These are phyloP conservation scores for Neurospora sp. DNA, from an alignment of 2,329 filamentous ascomycete species.

Conservation along the genomic window DNA sequence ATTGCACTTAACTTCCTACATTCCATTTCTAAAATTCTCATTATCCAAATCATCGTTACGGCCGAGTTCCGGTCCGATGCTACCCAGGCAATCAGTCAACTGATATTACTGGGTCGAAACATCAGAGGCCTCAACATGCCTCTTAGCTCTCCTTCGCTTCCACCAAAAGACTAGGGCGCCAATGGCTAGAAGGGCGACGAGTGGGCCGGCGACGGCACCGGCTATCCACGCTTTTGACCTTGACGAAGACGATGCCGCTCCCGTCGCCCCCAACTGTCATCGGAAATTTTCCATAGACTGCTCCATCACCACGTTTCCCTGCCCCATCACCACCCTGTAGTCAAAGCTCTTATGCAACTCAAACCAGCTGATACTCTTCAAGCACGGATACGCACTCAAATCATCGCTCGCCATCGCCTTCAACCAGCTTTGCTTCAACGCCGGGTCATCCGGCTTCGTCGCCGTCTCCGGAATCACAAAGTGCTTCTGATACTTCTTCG, in stretches of 20 bases:
- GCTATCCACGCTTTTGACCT: too few species aligned
- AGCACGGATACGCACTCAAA: slow-evolving; percentile 5
- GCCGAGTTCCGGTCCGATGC: slow-evolving; percentile 11
- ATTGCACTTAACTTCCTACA: not conserved
- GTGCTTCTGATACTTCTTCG: slow-evolving; percentile 2
- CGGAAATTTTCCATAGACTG: slow-evolving; percentile 1
- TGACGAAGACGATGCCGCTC: too few species aligned
- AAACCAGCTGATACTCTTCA: slow-evolving; percentile 7
- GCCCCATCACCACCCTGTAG: slow-evolving; percentile 5
- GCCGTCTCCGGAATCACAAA: slow-evolving; percentile 6
- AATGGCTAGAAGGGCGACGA: too few species aligned
- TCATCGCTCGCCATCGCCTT: not conserved
- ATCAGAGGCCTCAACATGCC: too few species aligned
- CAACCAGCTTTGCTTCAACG: slow-evolving; percentile 8
- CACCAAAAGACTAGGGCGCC: too few species aligned
- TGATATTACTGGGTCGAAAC: too few species aligned
- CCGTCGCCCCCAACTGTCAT: too few species aligned
- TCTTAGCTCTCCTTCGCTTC: too few species aligned
- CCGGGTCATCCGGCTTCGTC: slow-evolving; percentile 2
- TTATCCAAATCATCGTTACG: not conserved
- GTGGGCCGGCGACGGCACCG: too few species aligned
- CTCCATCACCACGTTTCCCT: not conserved
- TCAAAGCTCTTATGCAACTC: slow-evolving; percentile 5
- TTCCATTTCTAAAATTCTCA: not conserved
- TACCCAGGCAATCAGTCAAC: not conserved